phyloP scores from a whole-genome alignment of 495 filamentous ascomycete genomes.

The Aspergillus incahuasiensis region DNA sequence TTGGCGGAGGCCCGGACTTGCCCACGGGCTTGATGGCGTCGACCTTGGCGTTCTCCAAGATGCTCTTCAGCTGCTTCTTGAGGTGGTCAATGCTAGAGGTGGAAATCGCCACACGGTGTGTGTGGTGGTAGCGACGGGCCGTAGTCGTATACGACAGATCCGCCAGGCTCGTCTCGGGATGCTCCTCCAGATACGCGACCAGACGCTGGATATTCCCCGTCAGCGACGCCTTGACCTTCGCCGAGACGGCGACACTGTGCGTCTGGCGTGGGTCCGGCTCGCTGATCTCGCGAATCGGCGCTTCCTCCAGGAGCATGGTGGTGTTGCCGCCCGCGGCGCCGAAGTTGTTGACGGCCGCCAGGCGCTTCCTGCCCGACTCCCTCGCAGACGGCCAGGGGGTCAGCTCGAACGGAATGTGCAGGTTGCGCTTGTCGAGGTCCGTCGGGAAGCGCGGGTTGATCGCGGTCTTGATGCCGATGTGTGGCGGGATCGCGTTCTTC shows the following conservation, averaged over 20 bases:
- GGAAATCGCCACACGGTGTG: no score
- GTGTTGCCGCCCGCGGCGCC: slow-evolving; percentile 22
- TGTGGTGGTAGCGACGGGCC: no score
- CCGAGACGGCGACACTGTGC: slow-evolving; percentile 15
- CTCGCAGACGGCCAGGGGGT: background rate
- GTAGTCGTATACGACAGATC: background rate
- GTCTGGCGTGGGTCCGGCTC: slow-evolving; percentile 3
- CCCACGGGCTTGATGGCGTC: background rate
- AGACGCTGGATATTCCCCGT: background rate
- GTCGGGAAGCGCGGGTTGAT: slow-evolving; percentile 32
- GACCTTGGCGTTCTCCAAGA: background rate
- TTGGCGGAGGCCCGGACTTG: background rate
- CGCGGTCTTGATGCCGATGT: slow-evolving; percentile 40
- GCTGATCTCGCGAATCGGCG: background rate
- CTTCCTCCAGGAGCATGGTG: background rate
- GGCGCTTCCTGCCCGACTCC: slow-evolving; percentile 18
- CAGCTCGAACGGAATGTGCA: slow-evolving; percentile 25
- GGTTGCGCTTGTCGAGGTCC: slow-evolving; percentile 23
- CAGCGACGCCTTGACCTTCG: slow-evolving; percentile 34
- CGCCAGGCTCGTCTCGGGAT: slow-evolving; percentile 16
- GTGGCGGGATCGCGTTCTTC: slow-evolving; percentile 26
- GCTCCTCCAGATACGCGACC: slow-evolving; percentile 28
- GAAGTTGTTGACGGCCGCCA: slow-evolving; percentile 34
- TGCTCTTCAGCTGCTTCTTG: no score
- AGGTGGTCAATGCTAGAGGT: no score